A percentile compares a stretch with the other conserved stretches of the same genome.
Conservation (phyloP, 768 basidiomycete genomes). For the Paxillus ammoniavirescens region DNA sequence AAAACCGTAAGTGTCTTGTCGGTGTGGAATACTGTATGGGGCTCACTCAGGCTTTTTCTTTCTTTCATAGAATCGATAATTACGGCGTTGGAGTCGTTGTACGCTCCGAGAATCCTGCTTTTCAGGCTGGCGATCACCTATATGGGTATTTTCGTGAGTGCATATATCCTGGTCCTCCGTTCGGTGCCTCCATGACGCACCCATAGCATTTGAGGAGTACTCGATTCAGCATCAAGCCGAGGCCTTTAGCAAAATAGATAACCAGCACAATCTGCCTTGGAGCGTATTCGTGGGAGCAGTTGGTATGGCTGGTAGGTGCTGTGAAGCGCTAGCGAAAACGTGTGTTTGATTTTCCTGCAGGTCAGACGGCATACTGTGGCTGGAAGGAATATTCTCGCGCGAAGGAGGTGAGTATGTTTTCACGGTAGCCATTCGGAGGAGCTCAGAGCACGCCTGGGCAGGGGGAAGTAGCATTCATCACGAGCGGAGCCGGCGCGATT, state of each 20-base stretch:
- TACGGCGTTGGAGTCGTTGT: constrained; percentile 29
- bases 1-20: constrained; percentile 8
- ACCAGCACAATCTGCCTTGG: constrained; percentile 27
- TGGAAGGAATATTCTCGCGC: constrained; percentile 26
- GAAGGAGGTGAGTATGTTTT: constrained; percentile 34
- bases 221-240: background rate
- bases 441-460: constrained; percentile 7
- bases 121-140: constrained; percentile 44
- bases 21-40: constrained; percentile 24
- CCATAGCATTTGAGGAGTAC: constrained; percentile 21
- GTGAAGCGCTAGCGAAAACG: constrained; percentile 10
- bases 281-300: constrained; percentile 23
- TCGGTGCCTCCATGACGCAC: constrained; percentile 25
- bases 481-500: constrained; percentile 47
- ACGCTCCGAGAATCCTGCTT: constrained; percentile 41
- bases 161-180: constrained; percentile 23
- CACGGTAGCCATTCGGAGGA: too few species aligned
- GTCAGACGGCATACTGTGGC: constrained; percentile 30
- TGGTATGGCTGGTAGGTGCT: constrained; percentile 20
- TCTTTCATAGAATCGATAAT: background rate
- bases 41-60: constrained; percentile 8
- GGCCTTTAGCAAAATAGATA: constrained; percentile 16
- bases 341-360: constrained; percentile 6
- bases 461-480: constrained; percentile 50
- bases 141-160: constrained; percentile 19